Evolutionary conservation across 805 yeast species (phyloP).

Genomic region (Cyberlindnera mississippiensis): DNA sequence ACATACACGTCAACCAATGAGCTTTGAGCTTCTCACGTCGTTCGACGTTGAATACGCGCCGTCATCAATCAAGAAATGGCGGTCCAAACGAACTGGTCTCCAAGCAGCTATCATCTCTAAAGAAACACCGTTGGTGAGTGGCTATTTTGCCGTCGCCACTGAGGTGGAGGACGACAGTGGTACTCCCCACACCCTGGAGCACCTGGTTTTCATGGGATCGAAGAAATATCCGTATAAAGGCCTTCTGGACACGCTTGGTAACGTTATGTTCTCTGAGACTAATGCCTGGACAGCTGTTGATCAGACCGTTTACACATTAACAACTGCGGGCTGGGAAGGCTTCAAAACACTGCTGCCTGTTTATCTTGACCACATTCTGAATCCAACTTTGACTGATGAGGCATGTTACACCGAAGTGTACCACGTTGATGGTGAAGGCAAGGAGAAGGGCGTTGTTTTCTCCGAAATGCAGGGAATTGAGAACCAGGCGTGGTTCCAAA

Average conservation of each 20-base stretch:
- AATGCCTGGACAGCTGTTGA: constrained; percentile 98
- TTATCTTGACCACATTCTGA: constrained; percentile 79
- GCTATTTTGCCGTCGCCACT: constrained; percentile 95
- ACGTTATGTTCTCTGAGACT: constrained; percentile 76
- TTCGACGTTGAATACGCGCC: constrained; percentile 78
- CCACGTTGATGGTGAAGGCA: constrained; percentile 86
- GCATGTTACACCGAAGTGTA: constrained; percentile 94
- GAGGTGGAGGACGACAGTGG: constrained; percentile 87
- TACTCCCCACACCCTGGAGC: constrained; percentile 94
- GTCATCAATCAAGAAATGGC: constrained; percentile 66
- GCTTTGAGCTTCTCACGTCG: constrained; percentile 40
- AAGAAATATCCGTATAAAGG: constrained; percentile 89
- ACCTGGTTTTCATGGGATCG: constrained; percentile 92
- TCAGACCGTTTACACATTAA: constrained; percentile 88
- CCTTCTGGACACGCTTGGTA: constrained; percentile 79
- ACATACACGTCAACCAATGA: background rate
- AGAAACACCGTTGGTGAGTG: constrained; percentile 84
- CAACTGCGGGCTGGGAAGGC: constrained; percentile 96
- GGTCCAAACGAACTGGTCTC: constrained; percentile 74
- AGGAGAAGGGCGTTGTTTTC: constrained; percentile 94
- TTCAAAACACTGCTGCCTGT: constrained; percentile 80
- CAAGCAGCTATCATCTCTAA: constrained; percentile 73
- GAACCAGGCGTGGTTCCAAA: constrained; percentile 65
- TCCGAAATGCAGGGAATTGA: constrained; percentile 96
- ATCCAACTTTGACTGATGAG: constrained; percentile 84